Evolutionary conservation across 306 rosid species (phyloP).

Genomic region (Fagus crenata): DNA sequence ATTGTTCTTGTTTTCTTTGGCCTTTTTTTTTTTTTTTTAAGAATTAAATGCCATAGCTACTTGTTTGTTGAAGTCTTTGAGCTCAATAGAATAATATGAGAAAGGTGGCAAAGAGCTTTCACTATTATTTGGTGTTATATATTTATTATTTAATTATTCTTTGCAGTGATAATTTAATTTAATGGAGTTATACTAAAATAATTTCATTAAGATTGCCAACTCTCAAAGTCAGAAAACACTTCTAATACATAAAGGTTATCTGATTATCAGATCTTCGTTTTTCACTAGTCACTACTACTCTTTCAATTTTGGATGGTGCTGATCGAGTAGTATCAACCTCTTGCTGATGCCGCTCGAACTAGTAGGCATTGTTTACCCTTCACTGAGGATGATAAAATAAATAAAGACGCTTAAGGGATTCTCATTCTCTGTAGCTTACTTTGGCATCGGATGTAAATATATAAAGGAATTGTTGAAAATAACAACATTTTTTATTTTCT

Average conservation of each 20-base stretch:
- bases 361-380: too few species aligned
- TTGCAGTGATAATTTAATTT: constrained; percentile 30
- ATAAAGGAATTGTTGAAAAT: too few species aligned
- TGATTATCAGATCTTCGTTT: too few species aligned
- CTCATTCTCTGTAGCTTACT: background rate
- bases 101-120: constrained; percentile 33
- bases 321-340: too few species aligned
- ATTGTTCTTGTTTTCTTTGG: background rate
- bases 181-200: background rate
- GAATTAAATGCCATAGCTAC: constrained; percentile 11
- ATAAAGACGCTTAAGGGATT: background rate
- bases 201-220: background rate
- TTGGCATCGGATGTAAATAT: background rate
- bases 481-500: too few species aligned
- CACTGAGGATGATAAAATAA: too few species aligned
- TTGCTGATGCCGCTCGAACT: too few species aligned
- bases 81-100: constrained; percentile 12
- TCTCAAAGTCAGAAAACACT: background rate
- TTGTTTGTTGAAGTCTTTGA: constrained; percentile 19
- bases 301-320: too few species aligned
- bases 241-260: too few species aligned
- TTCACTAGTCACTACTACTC: too few species aligned
- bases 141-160: background rate
- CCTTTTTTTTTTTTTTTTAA: background rate
- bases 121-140: background rate